Conservation (phyloP, 345 rosid genomes). For the Brassica nigra region DNA sequence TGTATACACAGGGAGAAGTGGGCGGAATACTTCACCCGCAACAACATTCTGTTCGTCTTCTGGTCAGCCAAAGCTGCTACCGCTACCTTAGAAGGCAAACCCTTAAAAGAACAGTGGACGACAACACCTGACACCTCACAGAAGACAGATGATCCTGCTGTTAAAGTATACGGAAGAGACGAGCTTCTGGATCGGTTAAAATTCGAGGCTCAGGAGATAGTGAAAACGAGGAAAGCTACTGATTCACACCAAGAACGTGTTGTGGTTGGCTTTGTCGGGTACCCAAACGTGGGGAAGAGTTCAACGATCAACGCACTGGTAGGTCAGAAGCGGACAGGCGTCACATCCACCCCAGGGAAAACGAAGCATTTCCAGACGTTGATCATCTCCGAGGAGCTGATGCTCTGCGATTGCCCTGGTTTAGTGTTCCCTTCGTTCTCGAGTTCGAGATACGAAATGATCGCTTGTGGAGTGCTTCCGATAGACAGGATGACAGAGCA, state of each 20-base stretch:
- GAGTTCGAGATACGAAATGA: conserved; percentile 87
- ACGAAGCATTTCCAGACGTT: conserved; percentile 95
- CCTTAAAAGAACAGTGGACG: conserved; percentile 47
- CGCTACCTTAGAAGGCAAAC: conserved; percentile 74
- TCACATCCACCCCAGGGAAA: conserved; percentile 94
- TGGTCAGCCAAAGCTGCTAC: conserved; percentile 98
- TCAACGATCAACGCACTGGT: conserved; percentile 93
- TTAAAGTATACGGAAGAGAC: conserved; percentile 73
- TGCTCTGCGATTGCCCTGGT: conserved; percentile 91
- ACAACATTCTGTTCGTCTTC: conserved; percentile 66
- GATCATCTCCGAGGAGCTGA: conserved; percentile 75
- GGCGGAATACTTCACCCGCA: conserved; percentile 66
- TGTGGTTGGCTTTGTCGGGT: conserved; percentile 79
- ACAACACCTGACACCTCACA: conserved; percentile 34
- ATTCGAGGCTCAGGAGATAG: conserved; percentile 75
- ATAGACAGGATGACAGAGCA: conserved; percentile 90
- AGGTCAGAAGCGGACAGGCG: conserved; percentile 91
- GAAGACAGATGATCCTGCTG: conserved; percentile 50
- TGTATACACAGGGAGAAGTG: conserved; percentile 65
- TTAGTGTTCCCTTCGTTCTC: conserved; percentile 91
- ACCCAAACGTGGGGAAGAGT: conserved; percentile 95
- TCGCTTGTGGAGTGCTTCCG: conserved; percentile 93
- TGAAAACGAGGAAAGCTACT: conserved; percentile 50
- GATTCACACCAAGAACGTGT: conserved; percentile 44
- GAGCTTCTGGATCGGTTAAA: conserved; percentile 78